phyloP scores from a whole-genome alignment of 495 filamentous ascomycete species.

The Neurospora cerealis region DNA sequence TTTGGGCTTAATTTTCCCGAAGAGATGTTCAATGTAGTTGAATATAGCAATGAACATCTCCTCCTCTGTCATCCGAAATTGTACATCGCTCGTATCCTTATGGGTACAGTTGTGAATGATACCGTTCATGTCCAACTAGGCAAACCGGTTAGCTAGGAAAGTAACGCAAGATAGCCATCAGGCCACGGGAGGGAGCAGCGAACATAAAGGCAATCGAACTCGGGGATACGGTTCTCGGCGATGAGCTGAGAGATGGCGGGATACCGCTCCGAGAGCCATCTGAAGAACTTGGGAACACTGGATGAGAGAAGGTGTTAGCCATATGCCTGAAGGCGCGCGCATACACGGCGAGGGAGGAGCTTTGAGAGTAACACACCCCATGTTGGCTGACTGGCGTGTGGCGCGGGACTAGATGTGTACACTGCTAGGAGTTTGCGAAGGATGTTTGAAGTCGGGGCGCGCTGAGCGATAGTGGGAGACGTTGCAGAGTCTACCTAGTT shows the following conservation, averaged over 20 bases:
- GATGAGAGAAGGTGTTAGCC: conserved; percentile 23
- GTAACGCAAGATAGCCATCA: not conserved
- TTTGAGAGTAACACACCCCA: conserved; percentile 15
- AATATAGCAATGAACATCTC: conserved; percentile 99
- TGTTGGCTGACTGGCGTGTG: conserved; percentile 4
- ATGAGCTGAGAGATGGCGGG: conserved; percentile 97
- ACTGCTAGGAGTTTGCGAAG: not conserved
- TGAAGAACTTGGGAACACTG: conserved; percentile 90
- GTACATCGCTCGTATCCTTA: conserved; percentile 82
- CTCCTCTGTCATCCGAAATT: conserved; percentile 90
- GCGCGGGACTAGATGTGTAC: not conserved
- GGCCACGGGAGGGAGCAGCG: conserved; percentile 15
- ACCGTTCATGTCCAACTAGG: conserved; percentile 89
- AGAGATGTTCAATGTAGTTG: conserved; percentile 99
- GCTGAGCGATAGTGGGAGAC: not conserved
- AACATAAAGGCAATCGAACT: conserved; percentile 95
- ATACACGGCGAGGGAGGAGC: not conserved
- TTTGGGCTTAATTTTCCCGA: conserved; percentile 96
- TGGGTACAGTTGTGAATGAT: conserved; percentile 99
- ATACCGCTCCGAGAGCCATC: conserved; percentile 98
- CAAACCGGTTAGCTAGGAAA: conserved; percentile 14
- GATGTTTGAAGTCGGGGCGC: not conserved
- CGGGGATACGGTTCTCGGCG: conserved; percentile 96
- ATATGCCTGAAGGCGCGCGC: not conserved
- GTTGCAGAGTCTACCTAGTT: not conserved